phyloP scores from a whole-genome alignment of 169 alveolate species.

The Prorocentrum cordatum region DNA sequence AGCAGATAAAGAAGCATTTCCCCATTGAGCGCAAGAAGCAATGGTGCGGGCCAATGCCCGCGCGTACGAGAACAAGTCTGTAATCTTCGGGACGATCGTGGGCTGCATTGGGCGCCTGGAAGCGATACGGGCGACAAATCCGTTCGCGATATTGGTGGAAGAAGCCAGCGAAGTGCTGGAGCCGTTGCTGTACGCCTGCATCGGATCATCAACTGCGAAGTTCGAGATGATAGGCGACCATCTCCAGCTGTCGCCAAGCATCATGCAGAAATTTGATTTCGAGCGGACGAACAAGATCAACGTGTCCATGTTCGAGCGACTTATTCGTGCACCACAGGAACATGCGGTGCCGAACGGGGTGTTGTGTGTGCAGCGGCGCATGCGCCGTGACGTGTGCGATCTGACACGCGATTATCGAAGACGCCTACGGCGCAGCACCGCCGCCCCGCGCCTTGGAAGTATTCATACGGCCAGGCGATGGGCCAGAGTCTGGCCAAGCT shows the following conservation, averaged over 20 bases:
- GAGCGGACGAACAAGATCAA: background rate
- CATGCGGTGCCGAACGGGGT: slow-evolving; percentile 31
- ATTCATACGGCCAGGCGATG: too few relatives aligned
- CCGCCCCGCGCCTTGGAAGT: too few relatives aligned
- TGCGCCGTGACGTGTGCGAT: slow-evolving; percentile 20
- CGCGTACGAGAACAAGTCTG: slow-evolving; percentile 34
- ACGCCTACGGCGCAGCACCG: too few relatives aligned
- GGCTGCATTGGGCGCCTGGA: slow-evolving; percentile 37
- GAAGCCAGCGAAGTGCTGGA: slow-evolving; percentile 48
- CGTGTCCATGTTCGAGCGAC: slow-evolving; percentile 46
- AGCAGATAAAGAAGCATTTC: background rate
- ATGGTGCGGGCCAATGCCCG: slow-evolving; percentile 1
- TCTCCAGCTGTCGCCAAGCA: slow-evolving; percentile 29
- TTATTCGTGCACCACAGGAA: slow-evolving; percentile 16
- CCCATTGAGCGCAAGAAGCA: background rate
- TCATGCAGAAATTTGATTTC: slow-evolving; percentile 38
- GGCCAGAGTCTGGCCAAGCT: too few relatives aligned
- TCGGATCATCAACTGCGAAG: slow-evolving; percentile 9
- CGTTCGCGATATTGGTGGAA: slow-evolving; percentile 42
- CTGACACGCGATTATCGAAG: slow-evolving; percentile 47
- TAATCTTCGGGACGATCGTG: slow-evolving; percentile 58
- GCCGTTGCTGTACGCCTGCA: slow-evolving; percentile 38
- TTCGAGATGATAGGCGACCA: slow-evolving; percentile 61
- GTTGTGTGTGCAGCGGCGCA: slow-evolving; percentile 29
- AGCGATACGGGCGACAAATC: slow-evolving; percentile 51